Base-by-base conservation (phyloP, 2,329 filamentous ascomycete species). In the Fusarium temperatum region DNA sequence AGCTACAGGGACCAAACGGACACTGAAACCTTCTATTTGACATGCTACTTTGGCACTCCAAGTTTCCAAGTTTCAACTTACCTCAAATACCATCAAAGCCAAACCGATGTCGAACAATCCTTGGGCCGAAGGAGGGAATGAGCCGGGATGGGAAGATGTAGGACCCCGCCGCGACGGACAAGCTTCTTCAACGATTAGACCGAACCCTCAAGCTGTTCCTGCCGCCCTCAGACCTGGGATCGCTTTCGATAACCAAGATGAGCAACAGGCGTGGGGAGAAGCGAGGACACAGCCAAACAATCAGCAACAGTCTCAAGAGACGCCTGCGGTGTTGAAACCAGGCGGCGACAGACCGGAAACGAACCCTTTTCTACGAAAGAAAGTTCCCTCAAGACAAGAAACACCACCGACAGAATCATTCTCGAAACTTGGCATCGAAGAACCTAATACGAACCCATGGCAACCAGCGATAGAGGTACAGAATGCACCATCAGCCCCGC, bases 351-450 rank as follows among this genome's bases (percentile, higher is more conserved):
- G 81, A 42, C 74, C 78, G 32, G 83, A 87, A 64, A 89, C 87
- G 26, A 90, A 90, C 60, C 88, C 88, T 0, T 90, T 90, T 77
- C 74, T 83, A 28, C 87, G 87, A 68, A 85, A 87, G 63, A 87
- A 87, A 72, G 81, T 81, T 8, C 65, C 83, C 8, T 73, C 75
- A 47, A 64, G 68, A 24, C 72, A 71, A 39, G 77, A 75, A 20
- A 53, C 77, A 17, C 78, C 81, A 12, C 81, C 82, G 2, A 79
- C 81, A 3, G 81, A 82, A 17, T 78, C 82, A 6, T 82, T 88
- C 32, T 81, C 85, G 7, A 82, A 84, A 68, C 78, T 88, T 58
- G 81, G 77, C 47, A 74, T 88, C 11, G 80, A 81, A 56, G 86
- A 88, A 15, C 57, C 82, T 12, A 84, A 76, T 62, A 83, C 75